phyloP scores from a whole-genome alignment of 176 grass and related monocot genomes.

The Phoenix roebelenii region DNA sequence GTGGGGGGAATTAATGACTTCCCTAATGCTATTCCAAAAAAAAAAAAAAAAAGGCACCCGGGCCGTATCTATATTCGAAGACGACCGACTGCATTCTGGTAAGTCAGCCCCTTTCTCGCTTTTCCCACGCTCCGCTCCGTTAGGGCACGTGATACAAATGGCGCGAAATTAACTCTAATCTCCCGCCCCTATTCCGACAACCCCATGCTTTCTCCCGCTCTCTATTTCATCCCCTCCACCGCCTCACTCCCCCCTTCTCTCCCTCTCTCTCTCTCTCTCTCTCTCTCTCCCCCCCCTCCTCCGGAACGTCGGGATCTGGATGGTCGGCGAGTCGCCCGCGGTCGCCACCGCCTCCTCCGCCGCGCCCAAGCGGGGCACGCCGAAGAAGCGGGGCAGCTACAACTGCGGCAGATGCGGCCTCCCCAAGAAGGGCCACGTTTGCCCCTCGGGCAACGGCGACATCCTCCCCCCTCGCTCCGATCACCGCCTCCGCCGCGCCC shows the following conservation, averaged over 20 bases:
- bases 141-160: neutral
- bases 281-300: neutral
- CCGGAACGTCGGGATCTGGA: slow-evolving; percentile 11
- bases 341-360: neutral
- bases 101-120: neutral
- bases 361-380: slow-evolving; percentile 7
- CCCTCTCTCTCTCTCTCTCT: slow-evolving; percentile 1
- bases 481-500: slow-evolving; percentile 41
- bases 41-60: too few relatives aligned
- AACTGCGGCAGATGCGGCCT: slow-evolving; percentile 81
- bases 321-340: neutral
- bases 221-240: slow-evolving; percentile 24
- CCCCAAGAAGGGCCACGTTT: slow-evolving; percentile 89
- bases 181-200: slow-evolving; percentile 29
- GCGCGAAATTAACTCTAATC: slow-evolving; percentile 18
- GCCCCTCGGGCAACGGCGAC: slow-evolving; percentile 3
- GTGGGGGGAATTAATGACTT: too few relatives aligned
- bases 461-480: slow-evolving; percentile 1
- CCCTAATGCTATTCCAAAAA: too few relatives aligned
- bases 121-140: too few relatives aligned
- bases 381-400: slow-evolving; percentile 76
- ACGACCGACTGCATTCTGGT: slow-evolving; percentile 4
- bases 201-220: slow-evolving; percentile 14
- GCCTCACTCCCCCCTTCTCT: neutral
- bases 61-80: fast-evolving